These are phyloP conservation scores for Combretum micranthum DNA, from an alignment of 345 rosid species.

Conservation along the genomic window DNA sequence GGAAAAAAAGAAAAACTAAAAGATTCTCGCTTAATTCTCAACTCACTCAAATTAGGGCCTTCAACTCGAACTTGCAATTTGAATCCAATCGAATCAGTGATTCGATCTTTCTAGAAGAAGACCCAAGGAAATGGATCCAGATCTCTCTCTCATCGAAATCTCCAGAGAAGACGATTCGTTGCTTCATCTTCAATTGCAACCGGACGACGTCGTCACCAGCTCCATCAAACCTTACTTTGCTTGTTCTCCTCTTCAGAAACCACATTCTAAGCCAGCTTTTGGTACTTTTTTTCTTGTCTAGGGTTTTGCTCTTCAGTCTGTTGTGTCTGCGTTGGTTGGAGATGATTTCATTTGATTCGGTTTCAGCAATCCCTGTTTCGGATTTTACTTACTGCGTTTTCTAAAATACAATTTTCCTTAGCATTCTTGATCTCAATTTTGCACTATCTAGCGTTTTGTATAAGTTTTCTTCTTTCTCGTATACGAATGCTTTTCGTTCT, in stretches of 20 bases:
- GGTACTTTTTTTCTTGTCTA: constrained; percentile 30
- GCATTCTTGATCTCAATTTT: too few relatives aligned
- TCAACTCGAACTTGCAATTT: background rate
- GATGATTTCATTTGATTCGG: background rate
- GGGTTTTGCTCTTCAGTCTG: constrained; percentile 7
- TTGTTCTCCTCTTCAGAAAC: constrained; percentile 67
- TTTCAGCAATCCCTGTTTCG: too few relatives aligned
- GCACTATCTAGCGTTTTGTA: too few relatives aligned
- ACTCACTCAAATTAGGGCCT: too few relatives aligned
- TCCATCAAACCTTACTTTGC: constrained; percentile 28
- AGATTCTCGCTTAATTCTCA: background rate
- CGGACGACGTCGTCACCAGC: constrained; percentile 17
- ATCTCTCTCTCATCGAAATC: constrained; percentile 56
- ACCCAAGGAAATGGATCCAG: constrained; percentile 41
- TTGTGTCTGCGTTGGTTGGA: background rate
- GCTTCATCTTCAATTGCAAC: constrained; percentile 25
- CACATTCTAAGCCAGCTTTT: constrained; percentile 27
- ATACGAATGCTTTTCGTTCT: too few relatives aligned
- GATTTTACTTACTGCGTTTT: too few relatives aligned
- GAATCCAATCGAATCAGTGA: background rate
- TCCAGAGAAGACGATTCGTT: constrained; percentile 60
- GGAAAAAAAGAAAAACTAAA: background rate
- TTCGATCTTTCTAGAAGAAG: background rate
- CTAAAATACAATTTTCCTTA: too few relatives aligned
- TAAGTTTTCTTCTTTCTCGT: too few relatives aligned